These are phyloP conservation scores for Corinectria fuckeliana DNA, from an alignment of 2,329 filamentous ascomycete species.

Conservation along the genomic window DNA sequence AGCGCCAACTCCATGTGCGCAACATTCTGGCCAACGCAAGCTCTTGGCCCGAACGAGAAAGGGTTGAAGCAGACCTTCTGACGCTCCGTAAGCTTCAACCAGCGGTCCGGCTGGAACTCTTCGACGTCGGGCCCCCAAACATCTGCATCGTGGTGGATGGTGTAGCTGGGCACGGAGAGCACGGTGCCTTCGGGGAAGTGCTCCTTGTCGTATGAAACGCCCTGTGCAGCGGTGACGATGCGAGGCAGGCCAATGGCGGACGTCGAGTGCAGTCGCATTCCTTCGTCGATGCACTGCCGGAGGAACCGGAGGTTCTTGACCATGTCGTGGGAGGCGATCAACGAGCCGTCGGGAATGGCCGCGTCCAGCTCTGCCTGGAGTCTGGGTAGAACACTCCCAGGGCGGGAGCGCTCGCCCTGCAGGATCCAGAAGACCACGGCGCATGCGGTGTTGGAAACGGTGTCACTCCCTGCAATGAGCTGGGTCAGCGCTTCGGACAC, in stretches of 20 bases:
- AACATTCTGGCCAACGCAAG: constrained; percentile 22
- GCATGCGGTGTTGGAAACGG: constrained; percentile 20
- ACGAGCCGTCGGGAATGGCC: constrained; percentile 5
- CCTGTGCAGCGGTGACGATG: constrained; percentile 13
- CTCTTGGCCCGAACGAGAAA: constrained; percentile 20
- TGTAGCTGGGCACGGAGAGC: constrained; percentile 17
- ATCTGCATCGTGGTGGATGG: constrained; percentile 21
- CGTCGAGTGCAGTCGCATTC: constrained; percentile 20
- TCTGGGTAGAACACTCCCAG: constrained; percentile 8
- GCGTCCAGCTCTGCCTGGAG: constrained; percentile 19
- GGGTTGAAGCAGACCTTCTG: constrained; percentile 24
- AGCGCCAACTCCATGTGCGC: constrained; percentile 23
- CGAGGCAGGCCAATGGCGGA: constrained; percentile 22
- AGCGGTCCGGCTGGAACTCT: constrained; percentile 20
- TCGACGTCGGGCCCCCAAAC: constrained; percentile 19
- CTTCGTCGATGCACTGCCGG: constrained; percentile 21
- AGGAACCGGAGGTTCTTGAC: constrained; percentile 19
- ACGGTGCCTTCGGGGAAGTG: constrained; percentile 24
- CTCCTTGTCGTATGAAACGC: constrained; percentile 12
- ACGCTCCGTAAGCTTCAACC: constrained; percentile 7
- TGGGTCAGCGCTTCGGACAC: constrained; percentile 21
- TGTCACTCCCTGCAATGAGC: constrained; percentile 25
- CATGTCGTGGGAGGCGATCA: constrained; percentile 10
- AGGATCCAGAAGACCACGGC: constrained; percentile 24
- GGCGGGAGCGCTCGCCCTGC: constrained; percentile 14